Evolutionary conservation across 495 filamentous ascomycete species (phyloP).

Genomic region (Lasiosphaeriaceae sp.): DNA sequence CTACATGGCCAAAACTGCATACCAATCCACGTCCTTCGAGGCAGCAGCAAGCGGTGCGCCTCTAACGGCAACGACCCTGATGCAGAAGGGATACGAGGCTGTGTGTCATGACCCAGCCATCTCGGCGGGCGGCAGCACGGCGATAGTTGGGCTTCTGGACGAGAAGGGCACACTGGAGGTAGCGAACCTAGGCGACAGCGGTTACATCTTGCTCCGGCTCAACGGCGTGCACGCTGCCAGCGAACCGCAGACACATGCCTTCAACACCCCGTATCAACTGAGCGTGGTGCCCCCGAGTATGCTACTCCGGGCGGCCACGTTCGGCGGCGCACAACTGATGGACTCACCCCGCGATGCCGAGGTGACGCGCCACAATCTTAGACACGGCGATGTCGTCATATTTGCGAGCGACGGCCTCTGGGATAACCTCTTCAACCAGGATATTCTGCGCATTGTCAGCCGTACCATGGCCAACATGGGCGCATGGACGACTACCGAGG

Average conservation of each 20-base stretch:
- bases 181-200: constrained; percentile 97
- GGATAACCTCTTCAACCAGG: constrained; percentile 91
- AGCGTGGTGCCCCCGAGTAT: constrained; percentile 80
- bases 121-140: constrained; percentile 82
- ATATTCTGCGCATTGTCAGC: constrained; percentile 76
- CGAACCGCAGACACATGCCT: constrained; percentile 86
- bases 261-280: constrained; percentile 96
- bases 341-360: constrained; percentile 84
- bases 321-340: constrained; percentile 73
- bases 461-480: constrained; percentile 64
- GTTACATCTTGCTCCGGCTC: constrained; percentile 77
- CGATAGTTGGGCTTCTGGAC: constrained; percentile 71
- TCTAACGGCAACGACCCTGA: constrained; percentile 64
- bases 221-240: constrained; percentile 81
- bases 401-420: constrained; percentile 94
- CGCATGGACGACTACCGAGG: constrained; percentile 65
- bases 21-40: constrained; percentile 34
- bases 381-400: constrained; percentile 86
- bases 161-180: constrained; percentile 71
- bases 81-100: constrained; percentile 77
- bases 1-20: constrained; percentile 76
- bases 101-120: constrained; percentile 71
- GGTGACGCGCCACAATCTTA: constrained; percentile 66
- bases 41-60: constrained; percentile 14
- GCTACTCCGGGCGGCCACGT: constrained; percentile 68